Evolutionary conservation across 2,329 filamentous ascomycete genomes (phyloP).

Genomic region (Phaeosphaeriaceae sp.): DNA sequence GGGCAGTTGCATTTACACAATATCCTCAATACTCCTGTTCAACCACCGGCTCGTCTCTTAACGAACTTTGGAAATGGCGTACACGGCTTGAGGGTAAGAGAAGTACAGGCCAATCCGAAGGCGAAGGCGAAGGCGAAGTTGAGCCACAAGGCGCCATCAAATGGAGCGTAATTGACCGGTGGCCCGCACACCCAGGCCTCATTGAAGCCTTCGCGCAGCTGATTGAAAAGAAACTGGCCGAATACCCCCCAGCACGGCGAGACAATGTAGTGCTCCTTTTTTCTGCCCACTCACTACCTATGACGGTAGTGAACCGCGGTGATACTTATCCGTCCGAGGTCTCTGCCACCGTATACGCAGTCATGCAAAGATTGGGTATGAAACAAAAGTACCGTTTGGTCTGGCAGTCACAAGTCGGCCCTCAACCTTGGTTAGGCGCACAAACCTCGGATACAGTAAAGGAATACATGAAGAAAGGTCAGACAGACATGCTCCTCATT

Average conservation of each 20-base stretch:
- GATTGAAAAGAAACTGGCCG: conserved; percentile 82
- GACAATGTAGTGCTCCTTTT: conserved; percentile 87
- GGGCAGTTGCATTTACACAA: conserved; percentile 96
- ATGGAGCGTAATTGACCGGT: conserved; percentile 98
- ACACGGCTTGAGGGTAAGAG: conserved; percentile 83
- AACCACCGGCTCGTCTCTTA: conserved; percentile 93
- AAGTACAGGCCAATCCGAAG: conserved; percentile 45
- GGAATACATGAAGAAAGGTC: conserved; percentile 86
- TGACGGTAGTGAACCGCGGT: conserved; percentile 96
- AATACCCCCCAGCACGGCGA: conserved; percentile 82
- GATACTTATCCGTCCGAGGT: conserved; percentile 97
- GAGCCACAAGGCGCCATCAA: conserved; percentile 73
- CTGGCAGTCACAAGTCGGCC: conserved; percentile 98
- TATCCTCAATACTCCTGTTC: conserved; percentile 99
- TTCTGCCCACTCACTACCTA: conserved; percentile 93
- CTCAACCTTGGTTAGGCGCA: conserved; percentile 91
- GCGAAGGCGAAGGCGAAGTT: conserved; percentile 58
- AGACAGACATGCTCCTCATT: conserved; percentile 88
- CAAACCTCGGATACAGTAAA: conserved; percentile 90
- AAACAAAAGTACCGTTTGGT: conserved; percentile 91
- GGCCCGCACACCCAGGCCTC: conserved; percentile 89
- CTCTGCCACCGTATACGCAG: conserved; percentile 91
- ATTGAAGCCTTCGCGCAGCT: conserved; percentile 92
- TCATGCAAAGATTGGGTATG: conserved; percentile 90
- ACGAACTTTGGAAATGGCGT: conserved; percentile 98